Evolutionary conservation across 1,284 basidiomycete species (phyloP).

Genomic region (Pseudozyma flocculosa): DNA sequence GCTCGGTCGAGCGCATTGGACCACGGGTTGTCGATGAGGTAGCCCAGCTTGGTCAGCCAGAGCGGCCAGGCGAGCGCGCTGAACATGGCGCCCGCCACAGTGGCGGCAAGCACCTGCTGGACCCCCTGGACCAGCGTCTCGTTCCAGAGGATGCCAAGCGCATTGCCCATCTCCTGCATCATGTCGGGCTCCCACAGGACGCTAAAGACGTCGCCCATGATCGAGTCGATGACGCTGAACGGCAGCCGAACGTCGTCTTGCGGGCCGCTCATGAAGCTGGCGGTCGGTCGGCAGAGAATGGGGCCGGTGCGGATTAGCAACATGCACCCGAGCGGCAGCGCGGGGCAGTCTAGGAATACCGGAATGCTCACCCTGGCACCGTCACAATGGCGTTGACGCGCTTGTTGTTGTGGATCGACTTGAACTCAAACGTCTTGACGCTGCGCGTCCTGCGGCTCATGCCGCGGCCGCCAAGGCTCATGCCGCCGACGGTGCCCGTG

Average conservation of each 20-base stretch:
- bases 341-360: no score
- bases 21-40: slow-evolving; percentile 58
- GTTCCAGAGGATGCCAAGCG: slow-evolving; percentile 56
- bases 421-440: slow-evolving; percentile 57
- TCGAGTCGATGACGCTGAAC: slow-evolving; percentile 55
- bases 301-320: no score
- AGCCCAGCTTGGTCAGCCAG: slow-evolving; percentile 56
- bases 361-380: slow-evolving; percentile 39
- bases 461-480: slow-evolving; percentile 51
- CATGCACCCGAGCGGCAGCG: no score
- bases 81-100: slow-evolving; percentile 52
- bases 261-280: slow-evolving; percentile 50
- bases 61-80: slow-evolving; percentile 55
- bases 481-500: slow-evolving; percentile 53
- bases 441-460: slow-evolving; percentile 53
- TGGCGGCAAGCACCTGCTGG: slow-evolving; percentile 54
- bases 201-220: slow-evolving; percentile 56
- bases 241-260: slow-evolving; percentile 54
- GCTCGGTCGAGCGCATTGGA: slow-evolving; percentile 55
- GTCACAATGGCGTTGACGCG: slow-evolving; percentile 55
- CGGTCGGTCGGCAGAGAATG: no score
- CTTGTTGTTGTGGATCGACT: slow-evolving; percentile 58
- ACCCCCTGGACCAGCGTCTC: slow-evolving; percentile 57
- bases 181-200: slow-evolving; percentile 58
- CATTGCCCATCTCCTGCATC: slow-evolving; percentile 58